These are phyloP conservation scores for Wickerhamiella sergipiensis DNA, from an alignment of 805 yeast genomes.

Conservation along the genomic window DNA sequence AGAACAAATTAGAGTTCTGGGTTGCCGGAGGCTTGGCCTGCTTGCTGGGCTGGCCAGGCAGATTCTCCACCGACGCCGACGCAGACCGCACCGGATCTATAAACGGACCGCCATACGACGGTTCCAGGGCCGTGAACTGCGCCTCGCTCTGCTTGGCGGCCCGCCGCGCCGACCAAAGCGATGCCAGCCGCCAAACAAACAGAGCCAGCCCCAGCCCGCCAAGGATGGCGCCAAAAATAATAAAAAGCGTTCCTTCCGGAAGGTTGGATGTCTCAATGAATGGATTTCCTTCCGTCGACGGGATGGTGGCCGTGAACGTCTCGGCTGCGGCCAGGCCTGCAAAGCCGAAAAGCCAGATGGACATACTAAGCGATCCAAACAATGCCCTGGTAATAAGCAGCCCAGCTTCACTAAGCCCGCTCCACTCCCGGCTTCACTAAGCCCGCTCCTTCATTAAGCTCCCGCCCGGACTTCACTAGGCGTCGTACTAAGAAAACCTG, in stretches of 20 bases:
- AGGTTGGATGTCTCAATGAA: constrained; percentile 36
- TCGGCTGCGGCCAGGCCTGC: background rate
- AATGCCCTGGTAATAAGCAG: background rate
- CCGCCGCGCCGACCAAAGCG: constrained; percentile 34
- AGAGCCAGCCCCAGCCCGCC: constrained; percentile 44
- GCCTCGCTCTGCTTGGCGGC: constrained; percentile 35
- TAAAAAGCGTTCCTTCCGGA: constrained; percentile 72
- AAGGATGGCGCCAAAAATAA: constrained; percentile 60
- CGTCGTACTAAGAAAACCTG: too few relatives aligned
- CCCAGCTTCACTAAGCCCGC: too few relatives aligned
- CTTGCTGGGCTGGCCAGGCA: constrained; percentile 2
- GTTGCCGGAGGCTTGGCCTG: background rate
- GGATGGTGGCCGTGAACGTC: constrained; percentile 33
- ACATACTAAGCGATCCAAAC: background rate
- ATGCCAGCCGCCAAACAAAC: constrained; percentile 37
- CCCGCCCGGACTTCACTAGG: too few relatives aligned
- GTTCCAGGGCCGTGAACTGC: constrained; percentile 14
- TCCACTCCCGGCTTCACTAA: too few relatives aligned
- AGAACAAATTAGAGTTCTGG: constrained; percentile 22
- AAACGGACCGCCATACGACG: constrained; percentile 17
- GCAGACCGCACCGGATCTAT: constrained; percentile 14
- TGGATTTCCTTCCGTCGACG: constrained; percentile 51
- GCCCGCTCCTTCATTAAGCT: too few relatives aligned
- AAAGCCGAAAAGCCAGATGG: background rate
- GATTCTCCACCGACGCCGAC: constrained; percentile 11